Evolutionary conservation across 2,329 filamentous ascomycete species (phyloP), one percentile per base, ranked within the genome.

Genomic region (Sporothrix sp.): DNA sequence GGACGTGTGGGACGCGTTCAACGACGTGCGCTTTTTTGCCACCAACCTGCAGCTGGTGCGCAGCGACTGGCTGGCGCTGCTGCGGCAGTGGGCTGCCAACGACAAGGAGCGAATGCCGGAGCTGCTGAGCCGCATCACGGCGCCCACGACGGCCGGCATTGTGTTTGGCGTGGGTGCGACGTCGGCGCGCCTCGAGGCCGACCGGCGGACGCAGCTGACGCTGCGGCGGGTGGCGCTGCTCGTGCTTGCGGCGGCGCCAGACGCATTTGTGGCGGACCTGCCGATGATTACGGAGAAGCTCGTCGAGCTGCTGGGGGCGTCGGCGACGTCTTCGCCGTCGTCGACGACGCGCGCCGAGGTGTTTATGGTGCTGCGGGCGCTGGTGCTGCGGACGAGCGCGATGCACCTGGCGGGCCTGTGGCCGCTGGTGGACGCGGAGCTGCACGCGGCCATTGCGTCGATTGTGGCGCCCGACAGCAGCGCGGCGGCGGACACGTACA

Each of bases 141-240:
- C 90, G 4, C 93, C 93, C 6, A 88, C 90, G 1, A 91, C 90
- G 13, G 93, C 94, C 0, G 93, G 93, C 8, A 94, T 98, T 58
- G 91, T 98, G 63, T 98, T 98, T 61, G 93, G 93, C n/a, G 93
- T 98, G 0, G 94, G 94, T 10, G 93, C 93, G 7, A 89, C 87
- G 20, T 94, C 90, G 38, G 93, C 93, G 32, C 78, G 93, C 52
- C 78, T 94, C n/a, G 93, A 98, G 67, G 89, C 94, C 6, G 93
- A 98, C 66, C 84, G 90, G 52, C 93, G 85, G 67, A 89, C 90
- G 1, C 91, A 97, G 66, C 76, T 95, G 27, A 95, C 89, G 57
- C 76, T 98, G 16, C 84, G 90, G 11, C 80, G 93, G 42, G 81
- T 94, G 42, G 81, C 89, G 4, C 75, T 89, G 1, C 72, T 98